A percentile compares a stretch with the other conserved stretches of the same genome.
phyloP scores from a whole-genome alignment of 179 eudicot genomes.

The Silene noctiflora region DNA sequence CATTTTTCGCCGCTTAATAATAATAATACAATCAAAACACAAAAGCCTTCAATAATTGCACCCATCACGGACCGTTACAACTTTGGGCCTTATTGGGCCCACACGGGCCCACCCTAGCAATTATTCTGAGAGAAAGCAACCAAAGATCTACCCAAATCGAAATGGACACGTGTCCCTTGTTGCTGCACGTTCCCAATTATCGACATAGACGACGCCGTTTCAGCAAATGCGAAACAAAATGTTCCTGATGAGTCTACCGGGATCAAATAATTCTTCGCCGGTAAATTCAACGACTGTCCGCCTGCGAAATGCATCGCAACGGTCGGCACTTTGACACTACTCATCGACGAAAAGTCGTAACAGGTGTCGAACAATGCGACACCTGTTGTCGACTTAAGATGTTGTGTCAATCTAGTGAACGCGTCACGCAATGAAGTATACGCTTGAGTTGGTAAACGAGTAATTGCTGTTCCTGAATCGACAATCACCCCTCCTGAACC shows the following conservation, averaged over 20 bases:
- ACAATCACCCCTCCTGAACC: constrained; percentile 83
- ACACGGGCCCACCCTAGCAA: constrained; percentile 20
- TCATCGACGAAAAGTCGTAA: constrained; percentile 66
- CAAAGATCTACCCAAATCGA: constrained; percentile 48
- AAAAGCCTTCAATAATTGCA: too few species aligned
- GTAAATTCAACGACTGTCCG: constrained; percentile 47
- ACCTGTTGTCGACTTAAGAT: constrained; percentile 34
- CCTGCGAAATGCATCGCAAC: constrained; percentile 65
- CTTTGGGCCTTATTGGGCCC: too few species aligned
- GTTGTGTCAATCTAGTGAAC: constrained; percentile 41
- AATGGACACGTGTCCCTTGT: constrained; percentile 81
- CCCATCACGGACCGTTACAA: too few species aligned
- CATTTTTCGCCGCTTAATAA: too few species aligned
- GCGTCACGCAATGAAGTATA: constrained; percentile 67
- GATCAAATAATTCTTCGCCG: constrained; percentile 84
- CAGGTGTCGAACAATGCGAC: constrained; percentile 89
- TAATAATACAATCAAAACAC: too few species aligned
- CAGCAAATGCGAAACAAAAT: constrained; percentile 89
- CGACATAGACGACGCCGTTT: constrained; percentile 64
- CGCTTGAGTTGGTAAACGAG: constrained; percentile 62
- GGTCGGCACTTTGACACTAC: constrained; percentile 78
- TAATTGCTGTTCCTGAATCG: constrained; percentile 85
- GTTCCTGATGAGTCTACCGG: constrained; percentile 76
- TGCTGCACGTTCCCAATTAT: constrained; percentile 94
- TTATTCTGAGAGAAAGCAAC: constrained; percentile 34